phyloP scores from a whole-genome alignment of 2,329 filamentous ascomycete species.

The Monilinia fructicola region DNA sequence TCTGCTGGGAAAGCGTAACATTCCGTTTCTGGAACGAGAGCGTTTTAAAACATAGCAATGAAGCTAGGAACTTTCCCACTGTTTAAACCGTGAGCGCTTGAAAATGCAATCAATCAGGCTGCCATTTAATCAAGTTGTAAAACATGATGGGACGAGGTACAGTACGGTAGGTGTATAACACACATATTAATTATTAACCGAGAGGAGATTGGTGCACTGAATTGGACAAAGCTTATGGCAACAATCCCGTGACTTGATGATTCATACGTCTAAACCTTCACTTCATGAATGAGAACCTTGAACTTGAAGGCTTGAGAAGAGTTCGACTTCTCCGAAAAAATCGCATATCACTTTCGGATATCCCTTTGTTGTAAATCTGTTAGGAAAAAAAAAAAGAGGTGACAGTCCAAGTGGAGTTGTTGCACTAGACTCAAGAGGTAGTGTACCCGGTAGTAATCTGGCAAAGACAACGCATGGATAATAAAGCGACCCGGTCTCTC shows the following conservation, averaged over 20 bases:
- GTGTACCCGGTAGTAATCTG: constrained; percentile 14
- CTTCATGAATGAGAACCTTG: not conserved
- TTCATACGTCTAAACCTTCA: not conserved
- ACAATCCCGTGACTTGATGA: not conserved
- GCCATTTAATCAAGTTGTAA: not conserved
- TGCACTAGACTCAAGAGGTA: not conserved
- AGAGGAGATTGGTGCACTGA: not conserved
- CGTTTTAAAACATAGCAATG: not conserved
- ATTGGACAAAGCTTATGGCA: not conserved
- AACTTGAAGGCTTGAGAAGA: not conserved
- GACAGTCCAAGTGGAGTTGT: constrained; percentile 7
- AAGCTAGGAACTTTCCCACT: constrained; percentile 4
- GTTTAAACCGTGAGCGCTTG: constrained; percentile 9
- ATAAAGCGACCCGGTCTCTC: constrained; percentile 17
- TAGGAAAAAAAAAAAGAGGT: not conserved
- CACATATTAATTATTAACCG: not conserved
- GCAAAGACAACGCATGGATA: constrained; percentile 24
- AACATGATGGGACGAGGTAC: no score
- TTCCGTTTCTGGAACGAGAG: constrained; percentile 5
- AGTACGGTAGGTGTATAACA: no score
- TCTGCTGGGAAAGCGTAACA: not conserved
- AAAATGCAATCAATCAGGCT: constrained; percentile 7
- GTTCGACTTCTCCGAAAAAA: not conserved
- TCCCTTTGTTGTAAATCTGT: not conserved
- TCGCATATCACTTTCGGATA: not conserved